These are phyloP conservation scores for Penicillium canescens DNA, from an alignment of 495 filamentous ascomycete genomes.

Conservation along the genomic window DNA sequence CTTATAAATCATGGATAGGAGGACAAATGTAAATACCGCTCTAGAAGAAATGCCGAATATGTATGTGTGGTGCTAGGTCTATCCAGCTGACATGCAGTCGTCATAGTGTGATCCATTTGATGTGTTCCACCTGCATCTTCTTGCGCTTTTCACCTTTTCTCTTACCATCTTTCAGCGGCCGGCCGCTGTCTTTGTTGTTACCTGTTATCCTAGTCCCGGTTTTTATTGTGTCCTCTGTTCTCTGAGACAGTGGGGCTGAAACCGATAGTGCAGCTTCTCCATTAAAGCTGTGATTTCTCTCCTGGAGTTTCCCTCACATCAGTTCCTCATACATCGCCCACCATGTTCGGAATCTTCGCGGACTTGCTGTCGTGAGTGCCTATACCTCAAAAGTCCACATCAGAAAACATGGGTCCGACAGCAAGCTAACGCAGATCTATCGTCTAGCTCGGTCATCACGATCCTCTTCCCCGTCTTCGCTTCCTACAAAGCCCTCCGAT, in stretches of 20 bases:
- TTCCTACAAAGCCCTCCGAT: conserved; percentile 96
- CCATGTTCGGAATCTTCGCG: conserved; percentile 81
- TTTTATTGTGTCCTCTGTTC: not conserved
- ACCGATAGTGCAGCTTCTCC: not conserved
- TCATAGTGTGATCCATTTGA: no score
- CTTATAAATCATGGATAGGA: no score
- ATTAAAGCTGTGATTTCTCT: no score
- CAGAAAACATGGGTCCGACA: not conserved
- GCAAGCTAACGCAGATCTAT: conserved; percentile 16
- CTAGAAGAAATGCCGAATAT: no score
- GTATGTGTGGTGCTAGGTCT: conserved; percentile 1
- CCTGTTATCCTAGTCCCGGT: not conserved
- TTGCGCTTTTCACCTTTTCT: not conserved
- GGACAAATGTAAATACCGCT: no score
- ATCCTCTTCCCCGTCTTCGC: conserved; percentile 96
- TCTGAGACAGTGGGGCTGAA: conserved; percentile 4
- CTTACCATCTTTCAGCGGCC: not conserved
- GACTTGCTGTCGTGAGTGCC: conserved; percentile 72
- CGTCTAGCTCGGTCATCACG: conserved; percentile 68
- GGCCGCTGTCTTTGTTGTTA: conserved; percentile 4
- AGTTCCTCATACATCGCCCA: conserved; percentile 3
- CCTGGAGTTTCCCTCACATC: no score
- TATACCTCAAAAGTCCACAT: not conserved
- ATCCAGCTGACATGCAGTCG: conserved; percentile 7
- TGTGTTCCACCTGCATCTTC: no score